phyloP scores from a whole-genome alignment of 73 alveolate genomes.

The Paramecium biaurelia region DNA sequence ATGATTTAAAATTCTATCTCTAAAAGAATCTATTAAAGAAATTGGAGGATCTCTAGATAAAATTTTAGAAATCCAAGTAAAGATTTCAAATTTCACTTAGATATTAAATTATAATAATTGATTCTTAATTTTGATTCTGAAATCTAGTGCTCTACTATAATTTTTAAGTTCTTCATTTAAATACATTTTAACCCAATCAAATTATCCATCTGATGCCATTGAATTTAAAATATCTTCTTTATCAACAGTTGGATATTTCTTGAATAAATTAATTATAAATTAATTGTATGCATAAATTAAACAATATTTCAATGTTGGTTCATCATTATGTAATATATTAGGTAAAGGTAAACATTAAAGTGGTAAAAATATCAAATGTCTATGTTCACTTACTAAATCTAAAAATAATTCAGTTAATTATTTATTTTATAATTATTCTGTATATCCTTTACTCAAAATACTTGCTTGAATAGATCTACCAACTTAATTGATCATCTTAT shows the following conservation, averaged over 20 bases:
- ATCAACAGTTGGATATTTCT: not conserved
- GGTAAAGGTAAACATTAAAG: not conserved
- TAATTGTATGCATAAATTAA: conserved; percentile 38
- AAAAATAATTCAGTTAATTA: not conserved
- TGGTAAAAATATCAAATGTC: conserved; percentile 13
- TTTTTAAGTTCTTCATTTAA: not conserved
- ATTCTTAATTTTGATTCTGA: not conserved
- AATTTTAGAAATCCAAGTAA: not conserved
- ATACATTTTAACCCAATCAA: conserved; percentile 29
- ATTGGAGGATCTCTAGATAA: not conserved
- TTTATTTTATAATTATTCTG: not conserved
- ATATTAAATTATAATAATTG: not conserved
- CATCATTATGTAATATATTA: conserved; percentile 17
- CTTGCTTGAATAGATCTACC: not conserved
- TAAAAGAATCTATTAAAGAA: not conserved
- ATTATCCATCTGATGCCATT: conserved; percentile 24
- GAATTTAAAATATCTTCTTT: not conserved
- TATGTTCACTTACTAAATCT: not conserved
- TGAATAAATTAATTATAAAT: not conserved
- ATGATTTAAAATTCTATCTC: conserved; percentile 28
- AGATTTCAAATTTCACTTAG: not conserved
- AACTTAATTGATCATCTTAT: not conserved
- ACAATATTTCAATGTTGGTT: not conserved
- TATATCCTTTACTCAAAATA: not conserved
- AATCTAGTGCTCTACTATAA: not conserved